Evolutionary conservation across 768 basidiomycete genomes (phyloP).

Genomic region (Tricholoma flavovirens): DNA sequence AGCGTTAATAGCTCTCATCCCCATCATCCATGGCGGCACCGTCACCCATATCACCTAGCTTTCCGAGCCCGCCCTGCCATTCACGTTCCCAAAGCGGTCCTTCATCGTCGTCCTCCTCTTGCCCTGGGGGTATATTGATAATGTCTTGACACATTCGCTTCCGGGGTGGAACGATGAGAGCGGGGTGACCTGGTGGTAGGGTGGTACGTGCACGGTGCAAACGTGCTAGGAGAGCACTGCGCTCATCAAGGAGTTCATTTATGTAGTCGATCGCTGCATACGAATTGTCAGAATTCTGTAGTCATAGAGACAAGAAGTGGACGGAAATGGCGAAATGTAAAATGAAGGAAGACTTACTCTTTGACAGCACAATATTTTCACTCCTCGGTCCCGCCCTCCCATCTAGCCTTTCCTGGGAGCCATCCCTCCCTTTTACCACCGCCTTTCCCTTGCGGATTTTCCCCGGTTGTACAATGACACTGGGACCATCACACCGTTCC

Average conservation of each 20-base stretch:
- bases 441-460: conserved; percentile 43
- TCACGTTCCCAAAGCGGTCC: conserved; percentile 71
- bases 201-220: conserved; percentile 52
- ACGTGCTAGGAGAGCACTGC: conserved; percentile 49
- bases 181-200: conserved; percentile 59
- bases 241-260: conserved; percentile 57
- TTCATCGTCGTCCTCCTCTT: conserved; percentile 13
- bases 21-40: conserved; percentile 46
- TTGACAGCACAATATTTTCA: conserved; percentile 83
- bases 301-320: conserved; percentile 1
- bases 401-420: conserved; percentile 53
- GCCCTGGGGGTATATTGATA: conserved; percentile 12
- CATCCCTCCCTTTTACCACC: conserved; percentile 33
- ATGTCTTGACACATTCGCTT: conserved; percentile 7
- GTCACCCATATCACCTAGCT: conserved; percentile 38
- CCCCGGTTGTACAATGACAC: conserved; percentile 18
- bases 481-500: conserved; percentile 13
- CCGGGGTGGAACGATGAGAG: conserved; percentile 29
- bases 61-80: conserved; percentile 72
- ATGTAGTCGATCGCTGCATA: conserved; percentile 81
- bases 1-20: conserved; percentile 19
- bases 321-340: neutral
- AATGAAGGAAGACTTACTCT: conserved; percentile 53
- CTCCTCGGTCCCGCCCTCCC: conserved; percentile 87
- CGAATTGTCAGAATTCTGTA: neutral